Evolutionary conservation across 768 basidiomycete species (phyloP).

Genomic region (Wakefieldia striispora): DNA sequence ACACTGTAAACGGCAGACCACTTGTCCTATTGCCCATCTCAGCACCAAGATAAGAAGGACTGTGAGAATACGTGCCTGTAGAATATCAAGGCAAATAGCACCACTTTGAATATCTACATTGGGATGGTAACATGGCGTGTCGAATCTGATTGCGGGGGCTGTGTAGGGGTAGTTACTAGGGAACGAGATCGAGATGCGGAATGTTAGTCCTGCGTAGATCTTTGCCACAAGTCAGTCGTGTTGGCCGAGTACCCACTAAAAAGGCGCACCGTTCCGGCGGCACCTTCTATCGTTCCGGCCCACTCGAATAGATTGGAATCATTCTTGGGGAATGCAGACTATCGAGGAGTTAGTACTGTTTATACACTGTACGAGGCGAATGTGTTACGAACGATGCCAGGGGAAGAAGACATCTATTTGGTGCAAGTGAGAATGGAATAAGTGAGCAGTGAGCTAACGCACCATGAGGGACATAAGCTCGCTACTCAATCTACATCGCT

Average conservation of each 20-base stretch:
- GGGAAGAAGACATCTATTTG: slow-evolving; percentile 80
- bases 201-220: slow-evolving; percentile 78
- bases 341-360: slow-evolving; percentile 1
- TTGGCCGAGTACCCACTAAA: not conserved
- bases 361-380: not conserved
- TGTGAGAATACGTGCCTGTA: slow-evolving; percentile 54
- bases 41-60: not conserved
- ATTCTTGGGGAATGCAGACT: slow-evolving; percentile 89
- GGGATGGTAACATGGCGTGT: slow-evolving; percentile 88
- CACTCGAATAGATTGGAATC: slow-evolving; percentile 89
- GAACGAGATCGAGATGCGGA: slow-evolving; percentile 82
- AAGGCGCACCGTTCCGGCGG: slow-evolving; percentile 55
- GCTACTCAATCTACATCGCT: slow-evolving; percentile 56
- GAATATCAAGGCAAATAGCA: slow-evolving; percentile 83
- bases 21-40: slow-evolving; percentile 57
- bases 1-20: slow-evolving; percentile 95
- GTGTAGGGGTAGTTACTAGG: slow-evolving; percentile 88
- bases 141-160: slow-evolving; percentile 82
- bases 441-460: slow-evolving; percentile 27
- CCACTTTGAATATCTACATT: slow-evolving; percentile 81
- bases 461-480: slow-evolving; percentile 92
- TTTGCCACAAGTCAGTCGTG: slow-evolving; percentile 26
- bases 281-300: slow-evolving; percentile 85
- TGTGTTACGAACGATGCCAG: slow-evolving; percentile 66
- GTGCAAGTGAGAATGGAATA: slow-evolving; percentile 8